Evolutionary conservation across 2,329 filamentous ascomycete genomes (phyloP).

Genomic region (Microdochium paspali): DNA sequence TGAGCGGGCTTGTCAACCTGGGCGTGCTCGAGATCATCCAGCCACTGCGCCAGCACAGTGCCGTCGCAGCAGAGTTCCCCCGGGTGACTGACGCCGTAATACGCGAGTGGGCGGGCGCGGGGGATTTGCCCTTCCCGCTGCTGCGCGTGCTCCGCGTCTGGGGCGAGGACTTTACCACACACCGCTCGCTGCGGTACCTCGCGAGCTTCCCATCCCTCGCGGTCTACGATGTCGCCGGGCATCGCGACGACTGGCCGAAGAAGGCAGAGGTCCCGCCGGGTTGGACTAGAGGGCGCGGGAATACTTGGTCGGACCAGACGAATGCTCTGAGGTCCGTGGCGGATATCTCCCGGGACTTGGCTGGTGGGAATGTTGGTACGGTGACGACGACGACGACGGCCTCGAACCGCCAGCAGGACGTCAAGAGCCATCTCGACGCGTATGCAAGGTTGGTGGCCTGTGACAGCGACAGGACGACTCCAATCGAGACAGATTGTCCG

Average conservation of each 20-base stretch:
- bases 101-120: conserved; percentile 31
- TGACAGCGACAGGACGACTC: no score
- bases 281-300: not conserved
- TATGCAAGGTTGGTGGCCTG: no score
- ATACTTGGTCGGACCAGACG: no score
- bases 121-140: conserved; percentile 32
- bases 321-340: not conserved
- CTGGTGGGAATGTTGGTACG: not conserved
- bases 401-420: not conserved
- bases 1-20: conserved; percentile 34
- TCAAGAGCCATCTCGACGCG: no score
- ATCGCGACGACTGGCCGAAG: conserved; percentile 24
- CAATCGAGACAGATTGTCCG: no score
- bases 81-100: conserved; percentile 34
- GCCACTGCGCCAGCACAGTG: conserved; percentile 16
- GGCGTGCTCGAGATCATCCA: conserved; percentile 37
- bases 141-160: conserved; percentile 36
- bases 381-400: not conserved
- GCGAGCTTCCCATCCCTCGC: conserved; percentile 32
- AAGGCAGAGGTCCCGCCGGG: not conserved
- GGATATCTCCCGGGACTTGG: not conserved
- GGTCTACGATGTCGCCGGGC: conserved; percentile 31
- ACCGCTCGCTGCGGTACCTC: conserved; percentile 29
- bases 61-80: conserved; percentile 21
- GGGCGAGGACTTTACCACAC: conserved; percentile 28